Evolutionary conservation across 768 basidiomycete genomes (phyloP), one percentile per base, ranked within the genome.

Genomic region (Pholiota conissans): DNA sequence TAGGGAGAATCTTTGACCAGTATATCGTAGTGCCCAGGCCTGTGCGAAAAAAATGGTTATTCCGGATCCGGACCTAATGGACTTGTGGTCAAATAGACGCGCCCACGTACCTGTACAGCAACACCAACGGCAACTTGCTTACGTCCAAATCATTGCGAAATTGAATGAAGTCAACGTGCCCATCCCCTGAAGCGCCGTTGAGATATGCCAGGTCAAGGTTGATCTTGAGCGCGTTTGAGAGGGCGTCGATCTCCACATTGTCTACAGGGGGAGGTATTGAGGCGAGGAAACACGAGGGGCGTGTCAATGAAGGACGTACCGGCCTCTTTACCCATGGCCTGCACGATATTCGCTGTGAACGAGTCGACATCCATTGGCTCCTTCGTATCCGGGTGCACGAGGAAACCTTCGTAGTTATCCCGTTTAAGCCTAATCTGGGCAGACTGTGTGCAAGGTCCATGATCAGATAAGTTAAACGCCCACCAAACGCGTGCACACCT

Each of bases 1-100:
- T 6, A 39, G 1, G 16, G n/a, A 37, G n/a, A 40, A 5, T 48
- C 11, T 20, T 49, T 55, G 34, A 69, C 63, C 11, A 91, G 73
- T 49, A 94, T 87, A 73, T 95, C 93, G 71, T 91, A 95, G 69
- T 95, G 93, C 8, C 93, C 93, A 18, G 93, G 93, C 49, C 92
- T 93, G 56, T 10, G 20, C 5, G 11, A 39, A 14, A 51, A 22
- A 27, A 20, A 14, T 16, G 20, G 27, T 16, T 4, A 48, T 4
- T 14, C 4, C 18, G n/a, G n/a, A n/a, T n/a, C n/a, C n/a, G n/a
- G n/a, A n/a, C n/a, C n/a, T n/a, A n/a, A n/a, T n/a, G n/a, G n/a
- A n/a, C n/a, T n/a, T n/a, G n/a, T n/a, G n/a, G n/a, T n/a, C n/a
- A n/a, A n/a, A n/a, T n/a, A n/a, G n/a, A n/a, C n/a, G n/a, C n/a